Base-by-base conservation (phyloP, 2,329 filamentous ascomycete genomes). In the Exophiala mesophila region DNA sequence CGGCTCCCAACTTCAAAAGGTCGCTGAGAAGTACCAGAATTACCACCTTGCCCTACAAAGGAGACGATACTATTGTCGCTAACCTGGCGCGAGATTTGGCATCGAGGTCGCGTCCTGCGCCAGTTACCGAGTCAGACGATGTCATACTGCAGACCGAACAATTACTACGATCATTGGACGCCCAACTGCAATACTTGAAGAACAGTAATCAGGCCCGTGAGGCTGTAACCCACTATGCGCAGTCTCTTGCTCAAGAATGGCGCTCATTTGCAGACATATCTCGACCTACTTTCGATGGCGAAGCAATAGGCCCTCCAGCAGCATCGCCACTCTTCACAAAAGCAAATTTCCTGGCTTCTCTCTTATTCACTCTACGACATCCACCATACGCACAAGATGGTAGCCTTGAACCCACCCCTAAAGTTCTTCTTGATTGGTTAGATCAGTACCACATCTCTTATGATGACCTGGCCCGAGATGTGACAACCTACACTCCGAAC, bases 351-450 rank as follows among this genome's bases (percentile, higher is more conserved):
- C 61, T 96, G n/a, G 83, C 84, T 12, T 80, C 80, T 20, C 71
- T 96, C 17, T 73, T 94, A 26, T 74, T 97, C 26, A 80, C 80
- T 49, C 76, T 96, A 42, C 83, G 89, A 55, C 87, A 95, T 63
- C 77, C 80, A 37, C 72, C 75, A 34, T 56, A 64, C n/a, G 57
- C 62, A 12, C 18, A 26, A 13, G 36, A 51, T 13, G 34, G 39
- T 42, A 18, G 26, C 8, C 4, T 38, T 13, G 24, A 49, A 2
- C 74, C 85, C 1, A 69, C 94, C 13, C 87, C 90, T 1, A 82
- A 83, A 57, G 76, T 88, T 12, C 69, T 97, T 10, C 80, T 96
- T 49, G 77, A 85, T 55, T 97, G 90, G 90, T 72, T 94, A 51
- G 76, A 85, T 41, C 72, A 73, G 12, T 77, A 86, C 57, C 87